Evolutionary conservation across 2,329 filamentous ascomycete genomes (phyloP), one percentile per base, ranked within the genome.

Genomic region (Colletotrichum eremochloae): DNA sequence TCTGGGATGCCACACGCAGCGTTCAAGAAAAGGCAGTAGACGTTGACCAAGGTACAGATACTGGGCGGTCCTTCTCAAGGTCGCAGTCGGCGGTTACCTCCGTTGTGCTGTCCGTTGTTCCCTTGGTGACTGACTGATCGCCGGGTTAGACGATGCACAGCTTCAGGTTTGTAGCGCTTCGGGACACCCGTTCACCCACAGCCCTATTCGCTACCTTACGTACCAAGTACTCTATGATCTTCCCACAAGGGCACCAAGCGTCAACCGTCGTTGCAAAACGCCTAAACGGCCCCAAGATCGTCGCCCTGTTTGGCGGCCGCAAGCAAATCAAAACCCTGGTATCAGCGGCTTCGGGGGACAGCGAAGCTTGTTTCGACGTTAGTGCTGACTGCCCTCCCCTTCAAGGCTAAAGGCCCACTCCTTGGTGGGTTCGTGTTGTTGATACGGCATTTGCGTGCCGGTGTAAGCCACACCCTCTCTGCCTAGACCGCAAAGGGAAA

Each of bases 341-440:
- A 24, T n/a, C 33, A 9, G 18, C 8, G 24, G 38, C 20, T 12
- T 38, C 46, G 42, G 38, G 56, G 18, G 57, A 20, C 18, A 40
- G 60, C 55, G 66, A 69, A 72, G 69, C 69, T 72, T 72, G 69
- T 72, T 72, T 69, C 31, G 40, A 60, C 67, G 31, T 56, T 69
- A 65, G 69, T 29, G 65, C 58, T 53, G 50, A 56, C 20, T 24
- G 38, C 15, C 55, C 44, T 29, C n/a, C 4, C 20, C 18, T 44
- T 8, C 42, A 31, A 18, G 24, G 56, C 36, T 44, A 31, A 18
- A 14, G 20, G 33, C 31, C 31, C 33, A 60, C 31, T 20, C 29
- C 24, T 15, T 12, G 24, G 42, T 24, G 44, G n/a, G 31, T 38
- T 58, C 46, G 12, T 18, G 33, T 8, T n/a, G n/a, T 63, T 29